Evolutionary conservation across 305 asterid genomes (phyloP).

Genomic region (Plantago lanceolata): DNA sequence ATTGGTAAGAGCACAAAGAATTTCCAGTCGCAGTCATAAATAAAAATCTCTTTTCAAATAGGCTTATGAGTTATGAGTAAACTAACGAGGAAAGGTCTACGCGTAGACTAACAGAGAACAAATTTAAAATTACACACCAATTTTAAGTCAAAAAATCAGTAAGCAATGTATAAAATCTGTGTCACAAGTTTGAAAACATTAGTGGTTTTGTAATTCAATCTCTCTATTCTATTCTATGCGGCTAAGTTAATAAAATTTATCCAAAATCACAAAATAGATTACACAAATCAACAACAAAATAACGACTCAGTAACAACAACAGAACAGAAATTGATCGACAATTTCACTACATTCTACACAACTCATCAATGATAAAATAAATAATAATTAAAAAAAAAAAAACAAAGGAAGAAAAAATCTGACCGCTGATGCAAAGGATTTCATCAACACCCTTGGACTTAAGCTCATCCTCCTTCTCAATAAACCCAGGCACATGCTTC

Average conservation of each 20-base stretch:
- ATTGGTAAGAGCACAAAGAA: neutral
- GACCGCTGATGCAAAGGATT: slow-evolving; percentile 66
- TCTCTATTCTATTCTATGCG: too few relatives aligned
- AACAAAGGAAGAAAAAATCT: neutral
- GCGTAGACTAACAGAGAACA: neutral
- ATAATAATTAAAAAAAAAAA: neutral
- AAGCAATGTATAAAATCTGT: too few relatives aligned
- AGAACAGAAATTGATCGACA: too few relatives aligned
- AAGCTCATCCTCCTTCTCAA: slow-evolving; percentile 74
- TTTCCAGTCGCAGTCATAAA: neutral
- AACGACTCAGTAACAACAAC: too few relatives aligned
- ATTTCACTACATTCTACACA: too few relatives aligned
- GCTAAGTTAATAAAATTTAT: too few relatives aligned
- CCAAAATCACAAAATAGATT: too few relatives aligned
- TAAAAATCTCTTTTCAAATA: neutral
- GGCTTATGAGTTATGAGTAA: neutral
- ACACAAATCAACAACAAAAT: too few relatives aligned
- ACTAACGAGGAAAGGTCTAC: neutral
- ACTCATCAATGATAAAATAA: neutral
- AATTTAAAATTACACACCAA: neutral
- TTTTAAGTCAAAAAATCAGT: too few relatives aligned
- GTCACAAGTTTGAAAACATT: too few relatives aligned
- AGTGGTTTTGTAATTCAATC: too few relatives aligned
- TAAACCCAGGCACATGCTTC: slow-evolving; percentile 89
- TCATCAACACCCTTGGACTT: slow-evolving; percentile 76